Conservation (phyloP, 2,329 filamentous ascomycete species). For the Fusarium concolor region DNA sequence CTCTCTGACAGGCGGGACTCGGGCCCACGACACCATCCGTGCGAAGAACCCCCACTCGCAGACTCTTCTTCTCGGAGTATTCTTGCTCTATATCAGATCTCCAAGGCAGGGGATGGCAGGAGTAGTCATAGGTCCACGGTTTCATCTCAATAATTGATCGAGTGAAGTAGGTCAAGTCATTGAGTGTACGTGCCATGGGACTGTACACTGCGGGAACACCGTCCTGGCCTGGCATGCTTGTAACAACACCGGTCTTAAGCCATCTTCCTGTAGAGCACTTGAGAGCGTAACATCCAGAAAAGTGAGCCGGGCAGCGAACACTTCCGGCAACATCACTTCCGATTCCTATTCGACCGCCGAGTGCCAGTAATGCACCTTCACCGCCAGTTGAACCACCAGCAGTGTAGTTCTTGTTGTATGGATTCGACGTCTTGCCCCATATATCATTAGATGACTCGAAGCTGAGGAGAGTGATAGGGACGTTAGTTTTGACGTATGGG, state of each 20-base stretch:
- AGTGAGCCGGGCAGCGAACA: constrained; percentile 87
- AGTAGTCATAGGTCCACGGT: constrained; percentile 90
- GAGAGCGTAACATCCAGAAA: constrained; percentile 87
- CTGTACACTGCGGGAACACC: constrained; percentile 90
- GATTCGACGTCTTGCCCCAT: constrained; percentile 84
- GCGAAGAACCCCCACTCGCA: constrained; percentile 78
- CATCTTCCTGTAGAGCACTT: constrained; percentile 90
- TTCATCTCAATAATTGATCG: constrained; percentile 81
- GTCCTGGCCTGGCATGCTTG: constrained; percentile 93
- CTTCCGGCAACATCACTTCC: constrained; percentile 93
- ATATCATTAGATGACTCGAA: constrained; percentile 84
- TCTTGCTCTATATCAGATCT: constrained; percentile 69
- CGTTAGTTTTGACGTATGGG: constrained; percentile 92
- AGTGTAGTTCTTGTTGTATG: constrained; percentile 84
- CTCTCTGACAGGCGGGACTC: constrained; percentile 83
- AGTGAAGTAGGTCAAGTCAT: constrained; percentile 87
- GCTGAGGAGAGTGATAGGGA: constrained; percentile 86
- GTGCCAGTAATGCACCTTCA: constrained; percentile 83
- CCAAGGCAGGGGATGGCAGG: constrained; percentile 88
- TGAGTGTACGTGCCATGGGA: constrained; percentile 88
- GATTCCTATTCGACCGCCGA: constrained; percentile 87
- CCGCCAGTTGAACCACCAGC: constrained; percentile 91
- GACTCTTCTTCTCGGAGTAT: constrained; percentile 43
- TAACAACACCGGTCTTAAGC: constrained; percentile 85
- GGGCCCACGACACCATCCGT: constrained; percentile 88